Evolutionary conservation across 305 asterid genomes (phyloP).

Genomic region (Fraxinus paxiana): DNA sequence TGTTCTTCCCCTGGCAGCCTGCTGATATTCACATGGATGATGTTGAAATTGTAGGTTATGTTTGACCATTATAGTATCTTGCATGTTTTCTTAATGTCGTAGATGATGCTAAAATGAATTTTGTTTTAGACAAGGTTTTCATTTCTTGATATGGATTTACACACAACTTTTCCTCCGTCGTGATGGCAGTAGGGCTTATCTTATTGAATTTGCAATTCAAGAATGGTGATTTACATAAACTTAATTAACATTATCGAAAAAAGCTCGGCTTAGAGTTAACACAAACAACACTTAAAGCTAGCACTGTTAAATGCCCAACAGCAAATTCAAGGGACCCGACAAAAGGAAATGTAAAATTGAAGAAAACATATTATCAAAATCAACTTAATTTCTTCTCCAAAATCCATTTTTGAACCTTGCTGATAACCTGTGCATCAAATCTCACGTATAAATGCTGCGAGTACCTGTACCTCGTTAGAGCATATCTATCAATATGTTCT

Average conservation of each 20-base stretch:
- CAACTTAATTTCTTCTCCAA: constrained; percentile 61
- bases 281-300: not conserved
- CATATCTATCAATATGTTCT: constrained; percentile 37
- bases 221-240: too few relatives aligned
- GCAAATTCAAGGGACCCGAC: not conserved
- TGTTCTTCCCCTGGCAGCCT: not conserved
- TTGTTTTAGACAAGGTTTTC: not conserved
- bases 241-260: not conserved
- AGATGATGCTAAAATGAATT: constrained; percentile 17
- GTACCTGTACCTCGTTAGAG: constrained; percentile 32
- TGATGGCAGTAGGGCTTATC: not conserved
- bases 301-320: not conserved
- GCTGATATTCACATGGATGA: not conserved
- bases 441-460: constrained; percentile 32
- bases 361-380: not conserved
- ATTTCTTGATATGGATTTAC: not conserved
- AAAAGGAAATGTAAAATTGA: not conserved
- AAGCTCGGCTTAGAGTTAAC: not conserved
- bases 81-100: constrained; percentile 14
- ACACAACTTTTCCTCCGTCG: not conserved
- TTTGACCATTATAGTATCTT: not conserved
- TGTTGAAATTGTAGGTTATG: not conserved
- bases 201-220: not conserved
- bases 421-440: constrained; percentile 44
- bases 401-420: constrained; percentile 41